Conservation (phyloP, 2,329 filamentous ascomycete genomes). For the Trichophyton benhamiae region DNA sequence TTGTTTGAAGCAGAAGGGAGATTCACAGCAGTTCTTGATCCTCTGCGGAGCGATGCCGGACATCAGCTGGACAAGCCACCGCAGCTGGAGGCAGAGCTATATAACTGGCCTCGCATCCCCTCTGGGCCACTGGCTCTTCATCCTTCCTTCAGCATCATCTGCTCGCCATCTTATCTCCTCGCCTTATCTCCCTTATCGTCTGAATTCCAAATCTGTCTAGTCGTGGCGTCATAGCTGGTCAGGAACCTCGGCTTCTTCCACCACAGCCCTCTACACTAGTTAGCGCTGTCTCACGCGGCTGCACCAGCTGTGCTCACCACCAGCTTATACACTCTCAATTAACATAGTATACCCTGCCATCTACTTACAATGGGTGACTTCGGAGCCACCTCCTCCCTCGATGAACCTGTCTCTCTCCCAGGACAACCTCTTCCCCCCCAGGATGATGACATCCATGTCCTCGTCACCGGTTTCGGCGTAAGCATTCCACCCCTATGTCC, state of each 20-base stretch:
- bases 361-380: conserved; percentile 12
- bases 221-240: too few relatives aligned
- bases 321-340: neutral
- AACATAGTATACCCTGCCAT: too few relatives aligned
- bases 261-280: neutral
- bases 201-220: too few relatives aligned
- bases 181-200: too few relatives aligned
- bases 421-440: conserved; percentile 9
- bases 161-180: too few relatives aligned
- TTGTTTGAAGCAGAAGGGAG: too few relatives aligned
- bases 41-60: too few relatives aligned
- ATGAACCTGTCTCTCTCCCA: conserved; percentile 15
- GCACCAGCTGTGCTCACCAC: neutral
- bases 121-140: neutral
- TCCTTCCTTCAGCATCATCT: too few relatives aligned
- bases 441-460: conserved; percentile 36
- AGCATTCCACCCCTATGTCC: conserved; percentile 9
- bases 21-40: too few relatives aligned
- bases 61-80: too few relatives aligned
- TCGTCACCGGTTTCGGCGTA: conserved; percentile 39
- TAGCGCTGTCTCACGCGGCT: neutral
- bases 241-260: neutral
- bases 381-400: conserved; percentile 4
- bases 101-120: neutral
- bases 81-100: neutral